Evolutionary conservation across 2,329 filamentous ascomycete genomes (phyloP).

Genomic region (Eutypella sp.): DNA sequence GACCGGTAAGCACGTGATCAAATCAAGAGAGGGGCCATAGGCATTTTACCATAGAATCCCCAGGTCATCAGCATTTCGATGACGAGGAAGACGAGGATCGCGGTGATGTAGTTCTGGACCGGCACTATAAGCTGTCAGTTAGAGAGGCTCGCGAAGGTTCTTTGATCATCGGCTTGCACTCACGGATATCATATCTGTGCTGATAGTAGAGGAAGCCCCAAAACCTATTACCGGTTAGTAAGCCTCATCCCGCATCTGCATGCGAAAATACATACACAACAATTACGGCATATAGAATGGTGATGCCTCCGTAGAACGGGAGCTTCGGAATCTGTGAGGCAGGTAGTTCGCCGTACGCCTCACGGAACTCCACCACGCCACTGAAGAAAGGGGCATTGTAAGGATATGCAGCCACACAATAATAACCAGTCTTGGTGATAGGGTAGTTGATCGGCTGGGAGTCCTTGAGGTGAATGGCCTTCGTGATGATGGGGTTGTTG

Average conservation of each 20-base stretch:
- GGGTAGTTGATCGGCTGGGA: conserved; percentile 72
- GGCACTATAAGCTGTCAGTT: conserved; percentile 56
- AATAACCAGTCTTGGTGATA: conserved; percentile 89
- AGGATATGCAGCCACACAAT: conserved; percentile 78
- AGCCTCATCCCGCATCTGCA: background rate
- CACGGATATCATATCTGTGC: conserved; percentile 84
- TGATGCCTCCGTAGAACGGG: conserved; percentile 92
- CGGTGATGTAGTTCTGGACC: conserved; percentile 98
- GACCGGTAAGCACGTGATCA: conserved; percentile 27
- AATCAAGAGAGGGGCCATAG: background rate
- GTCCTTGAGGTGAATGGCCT: conserved; percentile 77
- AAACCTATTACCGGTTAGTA: conserved; percentile 46
- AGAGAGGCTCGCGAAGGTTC: background rate
- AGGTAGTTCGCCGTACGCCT: conserved; percentile 92
- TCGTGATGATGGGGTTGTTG: conserved; percentile 67
- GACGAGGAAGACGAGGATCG: conserved; percentile 89
- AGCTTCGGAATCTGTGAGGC: conserved; percentile 95
- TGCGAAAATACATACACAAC: conserved; percentile 49
- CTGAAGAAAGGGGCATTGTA: conserved; percentile 66
- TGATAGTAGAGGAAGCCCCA: conserved; percentile 97
- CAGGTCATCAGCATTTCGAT: conserved; percentile 97
- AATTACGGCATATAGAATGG: conserved; percentile 87
- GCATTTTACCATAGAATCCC: conserved; percentile 78
- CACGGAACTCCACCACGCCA: conserved; percentile 85
- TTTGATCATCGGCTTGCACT: conserved; percentile 31